Percentiles rank a stretch among this genome's conserved stretches.
These are phyloP conservation scores for Limonium bicolor DNA, from an alignment of 148 eudicot genomes.

Conservation along the genomic window DNA sequence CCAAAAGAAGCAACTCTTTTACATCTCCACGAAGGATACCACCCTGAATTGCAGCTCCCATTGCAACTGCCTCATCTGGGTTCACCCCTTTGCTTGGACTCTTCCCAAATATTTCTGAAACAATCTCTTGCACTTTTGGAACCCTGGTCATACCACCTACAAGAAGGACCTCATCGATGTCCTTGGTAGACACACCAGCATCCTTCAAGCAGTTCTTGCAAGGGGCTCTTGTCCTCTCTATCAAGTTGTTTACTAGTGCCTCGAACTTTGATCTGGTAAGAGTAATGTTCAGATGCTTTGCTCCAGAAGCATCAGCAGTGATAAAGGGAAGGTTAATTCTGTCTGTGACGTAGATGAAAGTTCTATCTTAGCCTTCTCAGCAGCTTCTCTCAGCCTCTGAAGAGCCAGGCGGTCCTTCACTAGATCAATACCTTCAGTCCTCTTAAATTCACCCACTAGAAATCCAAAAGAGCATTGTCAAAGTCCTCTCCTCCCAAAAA, in stretches of 20 bases:
- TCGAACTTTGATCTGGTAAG: constrained; percentile 19
- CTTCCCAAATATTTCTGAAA: constrained; percentile 15
- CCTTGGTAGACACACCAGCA: constrained; percentile 17
- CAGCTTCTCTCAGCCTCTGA: constrained; percentile 26
- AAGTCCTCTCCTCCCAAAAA: constrained; percentile 29
- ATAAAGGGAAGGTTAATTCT: constrained; percentile 27
- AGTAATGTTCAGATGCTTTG: constrained; percentile 19
- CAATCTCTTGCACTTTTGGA: constrained; percentile 23
- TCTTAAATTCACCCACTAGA: constrained; percentile 15
- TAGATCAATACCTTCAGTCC: constrained; percentile 14
- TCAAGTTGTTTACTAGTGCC: constrained; percentile 14
- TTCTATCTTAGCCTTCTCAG: constrained; percentile 28
- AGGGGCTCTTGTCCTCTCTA: constrained; percentile 15
- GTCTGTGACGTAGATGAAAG: constrained; percentile 22
- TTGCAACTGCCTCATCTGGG: constrained; percentile 22
- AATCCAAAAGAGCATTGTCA: constrained; percentile 18
- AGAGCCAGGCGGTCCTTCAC: constrained; percentile 19
- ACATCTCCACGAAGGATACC: constrained; percentile 23
- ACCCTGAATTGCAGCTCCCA: constrained; percentile 26
- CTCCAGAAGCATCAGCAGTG: constrained; percentile 25
- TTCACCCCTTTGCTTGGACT: constrained; percentile 18
- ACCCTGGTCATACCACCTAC: constrained; percentile 29
- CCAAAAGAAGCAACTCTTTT: constrained; percentile 14
- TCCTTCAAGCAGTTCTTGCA: constrained; percentile 20
- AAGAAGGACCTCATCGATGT: constrained; percentile 21